A percentile compares a stretch with the other conserved stretches of the same genome.
Evolutionary conservation across 257 asterid genomes (phyloP).

Genomic region (Solanum paucissectum): DNA sequence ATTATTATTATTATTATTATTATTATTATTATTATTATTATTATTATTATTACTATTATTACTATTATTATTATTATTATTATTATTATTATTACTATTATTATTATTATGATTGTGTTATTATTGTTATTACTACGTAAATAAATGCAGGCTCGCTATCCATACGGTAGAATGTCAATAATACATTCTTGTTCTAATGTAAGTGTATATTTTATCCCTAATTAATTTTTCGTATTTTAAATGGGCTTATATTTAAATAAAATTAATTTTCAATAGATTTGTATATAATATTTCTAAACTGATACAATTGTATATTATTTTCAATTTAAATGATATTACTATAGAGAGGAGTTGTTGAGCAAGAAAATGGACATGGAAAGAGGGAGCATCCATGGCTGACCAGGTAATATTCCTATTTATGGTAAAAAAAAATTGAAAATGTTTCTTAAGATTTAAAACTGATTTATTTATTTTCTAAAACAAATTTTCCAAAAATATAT

Average conservation of each 20-base stretch:
- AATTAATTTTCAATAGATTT: not conserved
- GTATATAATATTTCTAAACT: no score
- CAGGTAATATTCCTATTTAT: not conserved
- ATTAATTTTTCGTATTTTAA: no score
- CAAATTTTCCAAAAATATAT: no score
- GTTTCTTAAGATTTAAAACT: no score
- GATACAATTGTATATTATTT: no score
- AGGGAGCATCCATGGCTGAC: not conserved
- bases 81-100: accelerated
- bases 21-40: no score
- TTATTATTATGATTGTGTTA: no score
- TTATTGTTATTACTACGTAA: not conserved
- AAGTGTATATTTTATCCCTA: not conserved
- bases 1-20: no score
- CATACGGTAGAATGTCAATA: not conserved
- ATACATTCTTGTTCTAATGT: not conserved
- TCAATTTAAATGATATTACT: not conserved
- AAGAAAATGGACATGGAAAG: not conserved
- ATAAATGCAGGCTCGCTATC: not conserved
- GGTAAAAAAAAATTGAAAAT: not conserved
- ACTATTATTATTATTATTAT: no score
- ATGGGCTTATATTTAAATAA: not conserved
- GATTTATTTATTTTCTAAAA: no score
- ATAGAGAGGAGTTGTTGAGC: not conserved
- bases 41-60: no score